Percentiles rank a stretch among this genome's conserved stretches.
Conservation (phyloP, 2,329 filamentous ascomycete genomes). For the Acrodontium crateriforme region DNA sequence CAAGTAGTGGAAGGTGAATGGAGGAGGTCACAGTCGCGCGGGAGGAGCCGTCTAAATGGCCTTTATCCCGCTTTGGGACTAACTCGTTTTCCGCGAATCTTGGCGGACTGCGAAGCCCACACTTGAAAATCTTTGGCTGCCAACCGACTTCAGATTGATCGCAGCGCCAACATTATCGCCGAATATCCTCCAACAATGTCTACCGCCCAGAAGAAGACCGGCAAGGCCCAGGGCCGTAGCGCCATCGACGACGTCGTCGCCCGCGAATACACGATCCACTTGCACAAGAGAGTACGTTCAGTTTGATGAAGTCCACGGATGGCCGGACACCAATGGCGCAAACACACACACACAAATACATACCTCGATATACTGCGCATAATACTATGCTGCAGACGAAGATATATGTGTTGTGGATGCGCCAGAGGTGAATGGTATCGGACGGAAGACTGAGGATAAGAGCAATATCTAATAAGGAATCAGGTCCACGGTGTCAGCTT, state of each 20-base stretch:
- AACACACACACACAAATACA: background rate
- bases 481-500: constrained; percentile 94
- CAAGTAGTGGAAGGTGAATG: too few species aligned
- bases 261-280: constrained; percentile 99
- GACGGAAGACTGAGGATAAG: constrained; percentile 51
- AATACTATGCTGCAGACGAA: constrained; percentile 1
- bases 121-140: too few species aligned
- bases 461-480: constrained; percentile 25
- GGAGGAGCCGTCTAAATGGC: too few species aligned
- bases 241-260: constrained; percentile 98
- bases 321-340: constrained; percentile 26
- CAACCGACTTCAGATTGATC: too few species aligned
- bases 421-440: constrained; percentile 31
- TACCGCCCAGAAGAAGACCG: constrained; percentile 57
- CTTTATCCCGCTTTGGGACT: too few species aligned
- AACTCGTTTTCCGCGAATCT: too few species aligned
- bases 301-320: constrained; percentile 59
- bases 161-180: too few species aligned
- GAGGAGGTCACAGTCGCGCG: too few species aligned
- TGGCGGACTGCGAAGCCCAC: too few species aligned
- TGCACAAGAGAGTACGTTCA: constrained; percentile 95
- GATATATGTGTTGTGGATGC: background rate
- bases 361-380: too few species aligned
- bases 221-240: constrained; percentile 56
- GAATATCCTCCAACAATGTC: too few species aligned